phyloP scores from a whole-genome alignment of 768 basidiomycete species.

The Lactarius sanguifluus region DNA sequence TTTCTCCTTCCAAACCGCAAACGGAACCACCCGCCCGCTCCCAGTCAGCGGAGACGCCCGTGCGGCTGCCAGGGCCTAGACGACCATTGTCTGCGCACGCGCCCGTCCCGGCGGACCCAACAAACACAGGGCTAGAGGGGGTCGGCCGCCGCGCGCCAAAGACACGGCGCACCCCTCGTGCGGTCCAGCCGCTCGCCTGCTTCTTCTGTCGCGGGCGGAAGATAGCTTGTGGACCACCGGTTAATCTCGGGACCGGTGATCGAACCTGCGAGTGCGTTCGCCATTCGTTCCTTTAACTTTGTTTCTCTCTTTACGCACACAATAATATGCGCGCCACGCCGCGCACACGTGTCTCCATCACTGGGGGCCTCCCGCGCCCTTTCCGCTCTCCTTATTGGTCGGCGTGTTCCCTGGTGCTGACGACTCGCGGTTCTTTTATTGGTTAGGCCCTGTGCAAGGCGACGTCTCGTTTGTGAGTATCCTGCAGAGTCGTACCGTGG shows the following conservation, averaged over 20 bases:
- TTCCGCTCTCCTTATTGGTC: not conserved
- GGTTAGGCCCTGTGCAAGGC: constrained; percentile 24
- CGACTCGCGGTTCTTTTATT: not conserved
- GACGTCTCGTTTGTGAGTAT: constrained; percentile 26
- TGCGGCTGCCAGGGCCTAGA: not conserved
- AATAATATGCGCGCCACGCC: not conserved
- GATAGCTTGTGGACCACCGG: constrained; percentile 23
- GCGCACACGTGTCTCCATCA: not conserved
- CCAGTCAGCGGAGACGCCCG: constrained; percentile 5
- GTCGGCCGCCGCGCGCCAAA: constrained; percentile 23
- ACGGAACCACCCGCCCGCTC: not conserved
- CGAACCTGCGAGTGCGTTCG: constrained; percentile 25
- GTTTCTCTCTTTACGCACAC: not conserved
- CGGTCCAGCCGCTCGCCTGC: constrained; percentile 25
- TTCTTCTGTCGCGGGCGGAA: constrained; percentile 28
- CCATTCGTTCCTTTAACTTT: not conserved
- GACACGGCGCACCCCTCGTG: constrained; percentile 21
- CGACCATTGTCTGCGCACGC: not conserved
- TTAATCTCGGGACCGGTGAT: constrained; percentile 8
- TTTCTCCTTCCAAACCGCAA: not conserved
- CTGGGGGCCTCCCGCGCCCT: not conserved
- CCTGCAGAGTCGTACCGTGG: constrained; percentile 25
- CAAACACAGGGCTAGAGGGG: not conserved
- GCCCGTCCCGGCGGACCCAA: not conserved
- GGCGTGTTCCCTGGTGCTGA: constrained; percentile 7